These are phyloP conservation scores for Corchorus capsularis DNA, from an alignment of 345 rosid genomes.

Conservation along the genomic window DNA sequence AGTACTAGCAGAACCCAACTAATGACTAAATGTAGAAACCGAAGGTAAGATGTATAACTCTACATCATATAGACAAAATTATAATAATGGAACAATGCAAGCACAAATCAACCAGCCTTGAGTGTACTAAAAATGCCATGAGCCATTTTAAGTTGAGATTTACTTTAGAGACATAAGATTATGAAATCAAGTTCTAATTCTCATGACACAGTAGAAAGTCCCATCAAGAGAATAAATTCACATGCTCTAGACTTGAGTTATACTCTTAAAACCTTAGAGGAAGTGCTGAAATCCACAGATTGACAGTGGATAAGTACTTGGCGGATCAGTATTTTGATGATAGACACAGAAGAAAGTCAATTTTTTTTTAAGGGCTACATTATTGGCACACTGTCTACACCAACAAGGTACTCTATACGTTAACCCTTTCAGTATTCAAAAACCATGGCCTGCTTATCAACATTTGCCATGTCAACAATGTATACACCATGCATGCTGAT, in stretches of 20 bases:
- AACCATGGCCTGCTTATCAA: not conserved
- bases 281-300: not conserved
- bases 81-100: not conserved
- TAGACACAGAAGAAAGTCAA: not conserved
- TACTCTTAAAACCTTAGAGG: conserved; percentile 1
- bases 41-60: not conserved
- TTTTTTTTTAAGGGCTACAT: not conserved
- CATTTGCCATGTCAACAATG: conserved; percentile 12
- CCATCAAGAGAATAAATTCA: not conserved
- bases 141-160: not conserved
- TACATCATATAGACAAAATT: not conserved
- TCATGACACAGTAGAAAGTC: conserved; percentile 4
- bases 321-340: not conserved
- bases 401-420: not conserved
- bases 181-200: conserved; percentile 5
- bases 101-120: conserved; percentile 10
- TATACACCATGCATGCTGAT: not conserved
- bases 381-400: not conserved
- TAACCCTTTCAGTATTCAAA: not conserved
- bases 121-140: not conserved
- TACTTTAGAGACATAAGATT: not conserved
- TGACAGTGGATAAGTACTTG: not conserved
- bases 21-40: not conserved
- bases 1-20: not conserved
- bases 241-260: not conserved